Conservation (phyloP, 257 asterid genomes). For the Cinchona pubescens region DNA sequence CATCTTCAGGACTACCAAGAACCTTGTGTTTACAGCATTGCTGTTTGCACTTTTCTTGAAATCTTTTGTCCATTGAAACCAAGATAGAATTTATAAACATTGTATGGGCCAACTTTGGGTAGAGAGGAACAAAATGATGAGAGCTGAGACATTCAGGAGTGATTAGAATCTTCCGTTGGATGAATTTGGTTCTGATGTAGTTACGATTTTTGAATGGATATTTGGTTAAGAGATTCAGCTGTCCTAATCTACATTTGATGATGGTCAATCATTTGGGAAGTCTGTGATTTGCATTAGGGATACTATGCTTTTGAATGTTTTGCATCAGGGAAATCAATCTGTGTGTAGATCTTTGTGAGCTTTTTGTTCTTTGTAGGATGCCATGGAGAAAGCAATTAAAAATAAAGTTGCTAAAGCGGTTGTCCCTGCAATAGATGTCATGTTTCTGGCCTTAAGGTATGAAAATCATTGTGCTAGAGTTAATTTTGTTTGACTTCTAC, state of each 20-base stretch:
- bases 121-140: not conserved
- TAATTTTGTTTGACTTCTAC: not conserved
- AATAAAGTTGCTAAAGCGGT: constrained; percentile 97
- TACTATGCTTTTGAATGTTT: not conserved
- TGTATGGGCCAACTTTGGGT: not conserved
- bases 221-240: not conserved
- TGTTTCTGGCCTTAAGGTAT: constrained; percentile 98
- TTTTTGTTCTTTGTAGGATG: constrained; percentile 60
- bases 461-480: constrained; percentile 18
- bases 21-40: not conserved
- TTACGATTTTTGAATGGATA: not conserved
- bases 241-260: not conserved
- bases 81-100: not conserved
- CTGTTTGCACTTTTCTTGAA: not conserved
- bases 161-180: not conserved
- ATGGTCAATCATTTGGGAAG: not conserved
- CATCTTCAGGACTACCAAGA: not conserved
- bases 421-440: constrained; percentile 98
- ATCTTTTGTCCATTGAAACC: not conserved
- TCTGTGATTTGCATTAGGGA: not conserved
- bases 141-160: too few species aligned
- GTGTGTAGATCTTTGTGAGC: not conserved
- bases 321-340: not conserved
- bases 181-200: not conserved
- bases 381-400: constrained; percentile 98